Percentiles rank a stretch among this genome's conserved stretches.
Conservation (phyloP, 2,329 filamentous ascomycete genomes). For the Coniochaeta sp. region DNA sequence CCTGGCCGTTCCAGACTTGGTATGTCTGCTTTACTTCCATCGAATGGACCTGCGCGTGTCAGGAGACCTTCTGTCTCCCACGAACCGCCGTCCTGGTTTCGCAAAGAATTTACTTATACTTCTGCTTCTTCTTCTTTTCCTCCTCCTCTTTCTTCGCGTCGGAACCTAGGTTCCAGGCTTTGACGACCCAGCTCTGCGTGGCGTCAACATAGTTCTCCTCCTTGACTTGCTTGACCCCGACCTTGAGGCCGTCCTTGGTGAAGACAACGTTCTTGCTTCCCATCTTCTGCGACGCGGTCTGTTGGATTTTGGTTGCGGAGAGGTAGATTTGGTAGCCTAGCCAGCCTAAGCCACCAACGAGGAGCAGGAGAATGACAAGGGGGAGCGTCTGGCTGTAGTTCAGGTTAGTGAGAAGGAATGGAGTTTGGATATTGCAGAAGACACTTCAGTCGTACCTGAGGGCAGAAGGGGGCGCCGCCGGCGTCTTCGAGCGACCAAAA, state of each 20-base stretch:
- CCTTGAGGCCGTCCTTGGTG: constrained; percentile 66
- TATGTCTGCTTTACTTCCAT: too few species aligned
- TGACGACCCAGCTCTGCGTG: constrained; percentile 63
- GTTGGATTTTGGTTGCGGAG: constrained; percentile 57
- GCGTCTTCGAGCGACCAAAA: constrained; percentile 1
- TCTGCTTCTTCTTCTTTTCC: constrained; percentile 15
- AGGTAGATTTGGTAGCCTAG: constrained; percentile 68
- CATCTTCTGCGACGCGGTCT: constrained; percentile 61
- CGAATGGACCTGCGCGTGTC: background rate
- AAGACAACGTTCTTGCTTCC: constrained; percentile 69
- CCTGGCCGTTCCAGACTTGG: background rate
- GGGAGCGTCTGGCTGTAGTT: constrained; percentile 53
- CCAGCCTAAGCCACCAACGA: constrained; percentile 52
- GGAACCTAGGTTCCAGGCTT: constrained; percentile 54
- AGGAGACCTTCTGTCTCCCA: background rate
- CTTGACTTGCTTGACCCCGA: constrained; percentile 62
- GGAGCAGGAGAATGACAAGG: constrained; percentile 54
- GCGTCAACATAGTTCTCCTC: constrained; percentile 66
- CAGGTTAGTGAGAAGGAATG: background rate
- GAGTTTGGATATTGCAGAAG: too few species aligned
- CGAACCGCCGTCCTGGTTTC: background rate
- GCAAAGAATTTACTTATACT: background rate
- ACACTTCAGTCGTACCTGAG: constrained; percentile 1
- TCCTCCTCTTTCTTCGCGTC: constrained; percentile 17
- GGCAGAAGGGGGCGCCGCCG: background rate